Evolutionary conservation across 2,329 filamentous ascomycete genomes (phyloP), one percentile per base, ranked within the genome.

Genomic region (Plectosphaerella cucumerina): DNA sequence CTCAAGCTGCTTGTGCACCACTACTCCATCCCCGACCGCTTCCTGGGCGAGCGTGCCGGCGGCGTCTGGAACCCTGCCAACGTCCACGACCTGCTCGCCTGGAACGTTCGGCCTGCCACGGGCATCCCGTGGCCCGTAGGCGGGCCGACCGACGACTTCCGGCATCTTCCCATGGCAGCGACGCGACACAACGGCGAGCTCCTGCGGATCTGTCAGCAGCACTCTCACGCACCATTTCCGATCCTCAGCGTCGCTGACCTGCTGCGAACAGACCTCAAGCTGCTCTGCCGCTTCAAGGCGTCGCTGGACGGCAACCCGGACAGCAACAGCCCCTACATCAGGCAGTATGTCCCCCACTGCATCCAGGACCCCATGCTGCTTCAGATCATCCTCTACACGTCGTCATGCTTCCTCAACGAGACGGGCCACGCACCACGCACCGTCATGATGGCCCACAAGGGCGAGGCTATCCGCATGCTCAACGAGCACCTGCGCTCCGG

Each of bases 371-470:
- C 73, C 5, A 65, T 80, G 4, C 65, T 80, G 10, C 62, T 72
- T 0, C 73, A 77, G 45, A 71, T 77, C 9, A 69, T 76, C 34
- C 68, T 79, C 5, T 79, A 76, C 57, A 75, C 75, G 6, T 71
- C 77, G 0, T 71, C 76, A 1, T 78, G 75, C 57, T 79, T 79
- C 57, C 65, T 80, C 26, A 68, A 72, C 35, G 77, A 81, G 56
- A 74, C 72, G 1, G 71, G 74, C 3, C 72, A 74, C 35, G 60
- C 78, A 3, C 70, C 74, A 41, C 71, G 72, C 54, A 64, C 65
- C 9, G 65, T 72, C 4, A 66, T 73, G 11, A 68, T 72, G 56
- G 61, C 68, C 9, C 68, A 75, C 54, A 76, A 75, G 50, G 69
- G 67, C 14, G 66, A 60, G 15, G 71, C 72, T 4, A 73, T 74